phyloP scores from a whole-genome alignment of 2,329 filamentous ascomycete species.

The Aspergillus persii region DNA sequence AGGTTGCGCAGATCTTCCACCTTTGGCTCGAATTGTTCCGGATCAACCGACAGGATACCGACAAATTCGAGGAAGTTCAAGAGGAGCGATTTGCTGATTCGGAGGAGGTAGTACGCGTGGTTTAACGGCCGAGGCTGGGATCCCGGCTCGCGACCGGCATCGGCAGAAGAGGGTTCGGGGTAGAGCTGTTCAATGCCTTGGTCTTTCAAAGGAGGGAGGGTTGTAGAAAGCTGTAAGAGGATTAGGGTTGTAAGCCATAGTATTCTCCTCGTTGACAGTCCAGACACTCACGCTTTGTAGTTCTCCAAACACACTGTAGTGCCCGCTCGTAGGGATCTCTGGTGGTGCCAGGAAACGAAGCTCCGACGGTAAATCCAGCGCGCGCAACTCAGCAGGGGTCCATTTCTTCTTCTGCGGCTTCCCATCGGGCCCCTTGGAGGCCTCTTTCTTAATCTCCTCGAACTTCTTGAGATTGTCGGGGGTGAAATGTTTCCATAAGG shows the following conservation, averaged over 20 bases:
- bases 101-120: constrained; percentile 64
- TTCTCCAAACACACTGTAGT: constrained; percentile 73
- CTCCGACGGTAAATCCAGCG: constrained; percentile 61
- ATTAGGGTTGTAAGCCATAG: background rate
- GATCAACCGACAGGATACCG: constrained; percentile 67
- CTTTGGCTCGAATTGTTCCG: constrained; percentile 67
- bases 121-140: constrained; percentile 43
- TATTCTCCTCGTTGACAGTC: too few relatives aligned
- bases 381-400: constrained; percentile 34
- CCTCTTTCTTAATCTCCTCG: constrained; percentile 47
- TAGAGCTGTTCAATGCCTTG: constrained; percentile 71
- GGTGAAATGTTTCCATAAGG: constrained; percentile 88
- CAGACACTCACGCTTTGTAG: constrained; percentile 53
- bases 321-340: constrained; percentile 65
- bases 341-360: constrained; percentile 80
- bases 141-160: constrained; percentile 55
- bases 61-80: constrained; percentile 85
- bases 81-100: constrained; percentile 78
- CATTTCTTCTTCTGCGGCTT: constrained; percentile 31
- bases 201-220: constrained; percentile 65
- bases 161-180: constrained; percentile 48
- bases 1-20: constrained; percentile 75
- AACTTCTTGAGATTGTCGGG: constrained; percentile 66
- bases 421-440: constrained; percentile 28
- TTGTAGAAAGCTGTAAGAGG: constrained; percentile 50